Conservation (phyloP, 2,329 filamentous ascomycete species). For the Claviceps sp. region DNA sequence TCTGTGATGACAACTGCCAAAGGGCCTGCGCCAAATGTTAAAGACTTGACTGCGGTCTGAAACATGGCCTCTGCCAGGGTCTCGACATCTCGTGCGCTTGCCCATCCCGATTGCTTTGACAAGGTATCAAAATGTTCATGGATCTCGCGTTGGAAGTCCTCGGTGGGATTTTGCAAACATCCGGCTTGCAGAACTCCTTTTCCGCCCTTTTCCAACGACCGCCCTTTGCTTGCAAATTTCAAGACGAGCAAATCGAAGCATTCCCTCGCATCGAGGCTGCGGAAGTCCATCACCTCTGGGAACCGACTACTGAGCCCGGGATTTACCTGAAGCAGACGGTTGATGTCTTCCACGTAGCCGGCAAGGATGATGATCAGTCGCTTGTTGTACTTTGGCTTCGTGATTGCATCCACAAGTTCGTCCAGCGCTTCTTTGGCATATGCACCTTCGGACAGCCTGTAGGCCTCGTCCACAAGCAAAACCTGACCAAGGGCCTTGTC, state of each 20-base stretch:
- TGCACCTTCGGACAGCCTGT: constrained; percentile 41
- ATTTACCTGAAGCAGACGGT: constrained; percentile 47
- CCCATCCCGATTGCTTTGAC: constrained; percentile 34
- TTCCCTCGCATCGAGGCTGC: constrained; percentile 24
- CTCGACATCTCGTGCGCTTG: constrained; percentile 49
- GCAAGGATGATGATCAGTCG: constrained; percentile 56
- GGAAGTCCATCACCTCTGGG: constrained; percentile 46
- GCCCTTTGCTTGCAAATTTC: constrained; percentile 24
- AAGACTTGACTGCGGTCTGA: not conserved
- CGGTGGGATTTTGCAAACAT: constrained; percentile 12
- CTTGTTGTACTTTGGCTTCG: constrained; percentile 41
- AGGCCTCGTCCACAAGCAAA: constrained; percentile 61
- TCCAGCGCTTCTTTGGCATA: constrained; percentile 46
- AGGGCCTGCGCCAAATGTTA: constrained; percentile 8
- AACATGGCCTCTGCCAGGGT: constrained; percentile 40
- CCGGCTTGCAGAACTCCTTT: constrained; percentile 11
- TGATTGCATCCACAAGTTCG: constrained; percentile 37
- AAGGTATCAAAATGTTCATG: constrained; percentile 25
- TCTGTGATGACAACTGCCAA: not conserved
- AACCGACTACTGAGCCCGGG: constrained; percentile 53
- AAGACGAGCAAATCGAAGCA: constrained; percentile 23
- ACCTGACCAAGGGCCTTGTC: constrained; percentile 52
- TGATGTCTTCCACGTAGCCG: constrained; percentile 55
- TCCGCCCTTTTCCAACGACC: constrained; percentile 8
- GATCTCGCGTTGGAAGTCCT: constrained; percentile 6